Base-by-base conservation (phyloP, 2,329 filamentous ascomycete species). In the Aureobasidium melanogenum region DNA sequence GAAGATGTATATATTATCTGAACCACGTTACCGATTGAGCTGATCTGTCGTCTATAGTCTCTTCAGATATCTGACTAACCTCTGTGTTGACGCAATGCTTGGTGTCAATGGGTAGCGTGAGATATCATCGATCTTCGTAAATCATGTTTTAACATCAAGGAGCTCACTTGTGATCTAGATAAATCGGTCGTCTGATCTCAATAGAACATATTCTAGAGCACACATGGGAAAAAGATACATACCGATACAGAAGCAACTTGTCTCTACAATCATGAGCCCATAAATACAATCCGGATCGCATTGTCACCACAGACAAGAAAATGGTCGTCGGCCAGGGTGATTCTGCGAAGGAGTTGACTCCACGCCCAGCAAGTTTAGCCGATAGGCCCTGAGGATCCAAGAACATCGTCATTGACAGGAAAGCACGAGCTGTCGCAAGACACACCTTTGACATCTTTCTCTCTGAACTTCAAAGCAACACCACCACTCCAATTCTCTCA, bases 31-130 rank as follows among this genome's bases (percentile, higher is more conserved):
- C 8, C 24, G 9, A 4, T n/a, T 17, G 15, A n/a, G 24, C 3
- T n/a, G 2, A 2, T 9, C 12, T 7, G 9, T 7, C n/a, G 5
- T n/a, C 24, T 7, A n/a, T 0, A 5, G 7, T 5, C 9, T 6
- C 24, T 10, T n/a, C 7, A 9, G 0, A 10, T n/a, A 47, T 4
- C 3, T 9, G 0, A n/a, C 1, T n/a, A n/a, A 3, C 4, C 1
- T 8, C 5, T 10, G 14, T 30, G n/a, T 5, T 15, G 17, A 9
- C 30, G 10, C n/a, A 24, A 10, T 1, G 2, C 8, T 30, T 30
- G 28, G n/a, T n/a, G n/a, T n/a, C n/a, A n/a, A n/a, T 0, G 24
- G 17, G 8, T 6, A 17, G 14, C 15, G 43, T 17, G 15, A 14
- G 22, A 6, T 28, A 46, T 46, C 2, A 5, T 3, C n/a, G 22